Evolutionary conservation across 257 asterid genomes (phyloP), one percentile per base, ranked within the genome.

Genomic region (Ilex aquifolium): DNA sequence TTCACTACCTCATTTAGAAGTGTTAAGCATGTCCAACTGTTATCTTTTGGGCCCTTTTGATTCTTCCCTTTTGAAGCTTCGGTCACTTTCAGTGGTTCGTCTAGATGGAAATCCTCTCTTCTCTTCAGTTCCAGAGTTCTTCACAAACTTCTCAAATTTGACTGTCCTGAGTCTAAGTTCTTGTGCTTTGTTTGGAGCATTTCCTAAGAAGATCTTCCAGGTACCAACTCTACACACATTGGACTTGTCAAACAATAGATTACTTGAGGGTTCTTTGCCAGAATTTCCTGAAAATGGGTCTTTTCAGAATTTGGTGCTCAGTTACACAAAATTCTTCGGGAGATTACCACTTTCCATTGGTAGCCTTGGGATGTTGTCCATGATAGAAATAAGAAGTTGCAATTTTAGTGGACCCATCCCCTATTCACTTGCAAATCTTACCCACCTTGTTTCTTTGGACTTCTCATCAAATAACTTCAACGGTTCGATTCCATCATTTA

Each of bases 381-480:
- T 17, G 48, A 4, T 85, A 65, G 79, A 72, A 36, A 67, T 88
- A 51, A 32, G 74, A 9, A 53, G 31, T 21, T 77, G 86, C 57
- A 44, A 53, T 46, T 85, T 85, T 63, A 74, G 82, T 0, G 87
- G 96, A 10, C 51, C 67, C 4, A 74, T 88, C 44, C 94, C 94
- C 13, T 61, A 65, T 31, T 76, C 90, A 13, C 62, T 85, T 51
- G 64, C 57, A 8, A 81, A 67, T 32, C 87, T 85, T 44, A 46
- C 76, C 40, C 63, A 57, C 10, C 88, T 88, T 61, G 72, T 57
- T 15, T 44, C 54, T 61, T 31, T 83, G 63, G 77, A 80, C 14
- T 72, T 87, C 32, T 56, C 78, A 0, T 2, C 7, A 49, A 87
- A 87, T 68, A 58, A 61, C 59, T 82, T 84, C 56, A 60, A 40